Base-by-base conservation (phyloP, 2,329 filamentous ascomycete species). In the Pseudocercospora cruenta region DNA sequence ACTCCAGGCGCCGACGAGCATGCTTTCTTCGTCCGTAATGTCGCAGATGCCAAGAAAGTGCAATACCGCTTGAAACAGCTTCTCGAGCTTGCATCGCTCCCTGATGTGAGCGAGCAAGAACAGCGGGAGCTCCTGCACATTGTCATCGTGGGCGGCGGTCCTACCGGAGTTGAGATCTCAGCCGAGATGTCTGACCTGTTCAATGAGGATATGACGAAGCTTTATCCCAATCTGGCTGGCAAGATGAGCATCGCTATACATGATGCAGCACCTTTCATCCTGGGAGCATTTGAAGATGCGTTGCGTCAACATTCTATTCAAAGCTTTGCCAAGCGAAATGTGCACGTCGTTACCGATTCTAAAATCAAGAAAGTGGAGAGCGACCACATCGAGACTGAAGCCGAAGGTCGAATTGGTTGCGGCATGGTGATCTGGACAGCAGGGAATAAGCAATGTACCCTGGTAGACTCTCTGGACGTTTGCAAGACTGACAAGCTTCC, bases 181-280 rank as follows among this genome's bases (percentile, higher is more conserved):
- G 81, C 80, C 7, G 81, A 83, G 66, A 71, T 83, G 16, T 79
- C 76, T 45, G 81, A 83, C 62, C 74, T 83, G 1, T 79, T 78
- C 66, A 70, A 79, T 14, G 71, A 78, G 5, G 79, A 80, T 51
- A 73, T 82, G 66, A 68, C 72, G 7, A 73, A 75, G 24, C 70
- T 82, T 16, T 83, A 81, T 66, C 81, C 81, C 1, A 73, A 78
- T 26, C 72, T 83, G 1, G 76, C 76, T 16, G 77, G 75, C 9
- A 78, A 80, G 43, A 65, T 82, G 24, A 73, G 67, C 8, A 80
- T 83, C 54, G 75, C 76, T 3, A 79, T 83, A 58, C 80, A 82
- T 66, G 81, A 82, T 67, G 79, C 67, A n/a, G 65, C 67, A n/a
- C 67, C 66, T 0, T 66, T 63, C 57, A 71, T 72, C 22, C 61